Percentiles rank a stretch among this genome's conserved stretches.
phyloP scores from a whole-genome alignment of 371 early-diverging fungal genomes.

The Haplosporangium sp. region DNA sequence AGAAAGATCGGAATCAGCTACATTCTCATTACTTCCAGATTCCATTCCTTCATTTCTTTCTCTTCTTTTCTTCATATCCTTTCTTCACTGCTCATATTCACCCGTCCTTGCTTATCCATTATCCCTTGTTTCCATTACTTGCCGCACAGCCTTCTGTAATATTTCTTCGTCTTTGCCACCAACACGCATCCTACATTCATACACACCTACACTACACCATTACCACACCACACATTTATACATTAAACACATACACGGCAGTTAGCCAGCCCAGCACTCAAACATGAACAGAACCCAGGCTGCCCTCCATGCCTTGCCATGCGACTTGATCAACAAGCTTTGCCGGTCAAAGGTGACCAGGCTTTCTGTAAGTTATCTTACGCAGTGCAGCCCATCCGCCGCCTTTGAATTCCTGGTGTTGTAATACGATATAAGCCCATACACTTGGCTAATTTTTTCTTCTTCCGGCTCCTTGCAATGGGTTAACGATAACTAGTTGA shows the following conservation, averaged over 20 bases:
- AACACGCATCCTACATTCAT: not conserved
- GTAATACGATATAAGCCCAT: not conserved
- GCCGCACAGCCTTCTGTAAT: not conserved
- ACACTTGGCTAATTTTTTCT: not conserved
- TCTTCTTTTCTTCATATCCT: not conserved
- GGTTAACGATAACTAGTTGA: constrained; percentile 12
- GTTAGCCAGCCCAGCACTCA: not conserved
- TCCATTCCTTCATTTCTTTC: constrained; percentile 3
- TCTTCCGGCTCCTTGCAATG: not conserved
- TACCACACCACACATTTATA: not conserved
- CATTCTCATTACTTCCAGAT: not conserved
- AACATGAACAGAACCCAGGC: constrained; percentile 49
- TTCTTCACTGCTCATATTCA: not conserved
- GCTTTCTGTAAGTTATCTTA: constrained; percentile 32
- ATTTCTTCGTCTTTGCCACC: not conserved
- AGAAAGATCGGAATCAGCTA: not conserved
- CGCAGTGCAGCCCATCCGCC: not conserved
- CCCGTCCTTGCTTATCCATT: not conserved
- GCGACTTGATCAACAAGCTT: constrained; percentile 49
- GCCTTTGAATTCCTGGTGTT: not conserved
- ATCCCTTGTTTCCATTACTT: not conserved
- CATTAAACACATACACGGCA: not conserved
- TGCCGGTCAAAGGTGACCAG: constrained; percentile 50
- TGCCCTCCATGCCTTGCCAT: constrained; percentile 43
- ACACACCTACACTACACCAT: not conserved